These are phyloP conservation scores for Metarhizium guizhouense DNA, from an alignment of 2,329 filamentous ascomycete genomes.

Conservation along the genomic window DNA sequence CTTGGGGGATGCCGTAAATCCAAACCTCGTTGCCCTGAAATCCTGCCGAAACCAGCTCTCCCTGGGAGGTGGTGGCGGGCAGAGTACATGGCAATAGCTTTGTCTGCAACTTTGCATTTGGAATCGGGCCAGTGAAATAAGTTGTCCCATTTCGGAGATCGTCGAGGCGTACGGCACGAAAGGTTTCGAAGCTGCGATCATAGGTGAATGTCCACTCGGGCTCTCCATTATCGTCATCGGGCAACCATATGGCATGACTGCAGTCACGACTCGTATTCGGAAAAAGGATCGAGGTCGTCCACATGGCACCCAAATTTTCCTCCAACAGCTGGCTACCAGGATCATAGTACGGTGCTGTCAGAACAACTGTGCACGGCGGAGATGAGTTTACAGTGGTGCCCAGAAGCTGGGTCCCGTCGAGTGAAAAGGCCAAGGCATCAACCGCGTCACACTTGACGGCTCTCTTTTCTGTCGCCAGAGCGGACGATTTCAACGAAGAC, in stretches of 20 bases:
- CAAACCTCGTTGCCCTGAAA: conserved; percentile 66
- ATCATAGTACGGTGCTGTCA: conserved; percentile 73
- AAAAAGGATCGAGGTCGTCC: conserved; percentile 80
- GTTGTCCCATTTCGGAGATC: conserved; percentile 68
- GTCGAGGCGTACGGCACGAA: conserved; percentile 67
- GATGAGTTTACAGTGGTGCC: conserved; percentile 61
- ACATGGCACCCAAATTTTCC: conserved; percentile 63
- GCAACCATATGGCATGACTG: conserved; percentile 65
- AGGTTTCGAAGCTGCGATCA: conserved; percentile 67
- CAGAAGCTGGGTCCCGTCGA: conserved; percentile 68
- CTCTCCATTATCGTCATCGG: conserved; percentile 52
- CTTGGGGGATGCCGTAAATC: conserved; percentile 70
- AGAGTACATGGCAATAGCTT: conserved; percentile 59
- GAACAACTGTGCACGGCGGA: conserved; percentile 62
- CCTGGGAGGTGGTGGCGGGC: conserved; percentile 58
- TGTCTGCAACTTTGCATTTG: conserved; percentile 39
- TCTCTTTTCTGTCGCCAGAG: conserved; percentile 56
- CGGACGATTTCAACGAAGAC: conserved; percentile 58
- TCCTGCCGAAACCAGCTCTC: conserved; percentile 64
- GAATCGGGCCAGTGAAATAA: conserved; percentile 66
- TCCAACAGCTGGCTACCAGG: conserved; percentile 57
- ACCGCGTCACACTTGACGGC: conserved; percentile 72
- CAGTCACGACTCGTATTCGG: conserved; percentile 73
- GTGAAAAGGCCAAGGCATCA: conserved; percentile 66
- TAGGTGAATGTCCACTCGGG: conserved; percentile 72